These are phyloP conservation scores for Lentinula boryana DNA, from an alignment of 768 basidiomycete species.

Conservation along the genomic window DNA sequence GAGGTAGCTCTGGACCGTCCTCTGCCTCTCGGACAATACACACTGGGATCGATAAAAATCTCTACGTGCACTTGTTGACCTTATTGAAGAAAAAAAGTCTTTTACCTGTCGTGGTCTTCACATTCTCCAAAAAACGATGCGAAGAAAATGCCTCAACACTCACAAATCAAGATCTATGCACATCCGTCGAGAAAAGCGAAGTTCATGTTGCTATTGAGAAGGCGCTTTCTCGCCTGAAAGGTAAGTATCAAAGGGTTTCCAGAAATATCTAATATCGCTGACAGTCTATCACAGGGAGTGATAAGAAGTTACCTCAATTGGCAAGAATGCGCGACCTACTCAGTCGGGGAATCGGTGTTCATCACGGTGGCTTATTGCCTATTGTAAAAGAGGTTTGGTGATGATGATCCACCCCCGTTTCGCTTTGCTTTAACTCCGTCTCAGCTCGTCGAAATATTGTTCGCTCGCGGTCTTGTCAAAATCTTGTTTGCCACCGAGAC, in stretches of 20 bases:
- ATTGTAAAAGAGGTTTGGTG: conserved; percentile 87
- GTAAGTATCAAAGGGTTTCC: conserved; percentile 30
- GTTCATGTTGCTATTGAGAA: conserved; percentile 93
- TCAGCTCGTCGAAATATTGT: conserved; percentile 93
- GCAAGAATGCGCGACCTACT: conserved; percentile 84
- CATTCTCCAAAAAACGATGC: conserved; percentile 93
- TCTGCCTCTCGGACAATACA: conserved; percentile 50
- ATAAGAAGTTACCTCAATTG: conserved; percentile 92
- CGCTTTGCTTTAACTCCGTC: conserved; percentile 8
- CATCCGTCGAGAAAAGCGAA: conserved; percentile 91
- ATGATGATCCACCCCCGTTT: neutral
- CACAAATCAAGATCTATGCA: conserved; percentile 83
- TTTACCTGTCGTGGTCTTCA: conserved; percentile 94
- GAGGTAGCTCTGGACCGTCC: conserved; percentile 23
- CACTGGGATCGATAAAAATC: conserved; percentile 74
- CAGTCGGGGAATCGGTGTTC: conserved; percentile 91
- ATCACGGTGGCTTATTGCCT: conserved; percentile 94
- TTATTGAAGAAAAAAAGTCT: conserved; percentile 80
- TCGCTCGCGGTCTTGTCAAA: conserved; percentile 93
- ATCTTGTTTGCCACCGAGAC: conserved; percentile 98
- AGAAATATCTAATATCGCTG: conserved; percentile 5
- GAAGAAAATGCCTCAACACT: conserved; percentile 94
- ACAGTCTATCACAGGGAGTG: conserved; percentile 54
- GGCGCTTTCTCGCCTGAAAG: conserved; percentile 86
- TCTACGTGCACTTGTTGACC: conserved; percentile 89